phyloP scores from a whole-genome alignment of 768 basidiomycete species.

The Phlebiopsis gigantea region DNA sequence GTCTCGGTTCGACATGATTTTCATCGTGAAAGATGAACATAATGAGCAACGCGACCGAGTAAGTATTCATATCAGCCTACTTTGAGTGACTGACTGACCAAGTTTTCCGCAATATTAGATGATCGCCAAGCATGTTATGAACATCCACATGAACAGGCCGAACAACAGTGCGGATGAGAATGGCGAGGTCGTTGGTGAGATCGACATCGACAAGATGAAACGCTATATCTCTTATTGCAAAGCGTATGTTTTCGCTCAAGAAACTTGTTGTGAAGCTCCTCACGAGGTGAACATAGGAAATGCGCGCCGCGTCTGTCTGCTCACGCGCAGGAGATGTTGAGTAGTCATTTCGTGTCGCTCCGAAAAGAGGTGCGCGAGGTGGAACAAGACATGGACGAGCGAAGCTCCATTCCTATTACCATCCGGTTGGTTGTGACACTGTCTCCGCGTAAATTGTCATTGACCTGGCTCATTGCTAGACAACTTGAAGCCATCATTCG shows the following conservation, averaged over 20 bases:
- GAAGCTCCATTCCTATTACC: slow-evolving; percentile 97
- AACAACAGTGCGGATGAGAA: slow-evolving; percentile 57
- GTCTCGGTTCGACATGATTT: slow-evolving; percentile 99
- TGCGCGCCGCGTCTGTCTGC: slow-evolving; percentile 91
- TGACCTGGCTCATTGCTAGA: slow-evolving; percentile 24
- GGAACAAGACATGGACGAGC: slow-evolving; percentile 94
- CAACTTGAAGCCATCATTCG: slow-evolving; percentile 99
- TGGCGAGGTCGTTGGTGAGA: slow-evolving; percentile 74
- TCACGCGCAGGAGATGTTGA: slow-evolving; percentile 94
- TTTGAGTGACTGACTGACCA: background rate
- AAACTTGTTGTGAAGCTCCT: background rate
- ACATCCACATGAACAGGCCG: slow-evolving; percentile 94
- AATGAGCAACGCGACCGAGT: slow-evolving; percentile 91
- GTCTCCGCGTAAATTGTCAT: background rate
- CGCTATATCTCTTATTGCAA: slow-evolving; percentile 96
- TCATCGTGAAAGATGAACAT: slow-evolving; percentile 97
- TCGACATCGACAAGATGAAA: slow-evolving; percentile 98
- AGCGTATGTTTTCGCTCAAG: slow-evolving; percentile 43
- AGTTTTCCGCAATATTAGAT: slow-evolving; percentile 40
- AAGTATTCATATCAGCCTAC: slow-evolving; percentile 23
- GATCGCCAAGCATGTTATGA: slow-evolving; percentile 97
- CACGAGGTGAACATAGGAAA: slow-evolving; percentile 50
- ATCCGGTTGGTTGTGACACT: slow-evolving; percentile 60
- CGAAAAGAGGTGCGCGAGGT: slow-evolving; percentile 94
- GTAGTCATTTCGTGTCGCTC: slow-evolving; percentile 89